phyloP scores from a whole-genome alignment of 2,329 filamentous ascomycete species.

The Fonsecaea pedrosoi region DNA sequence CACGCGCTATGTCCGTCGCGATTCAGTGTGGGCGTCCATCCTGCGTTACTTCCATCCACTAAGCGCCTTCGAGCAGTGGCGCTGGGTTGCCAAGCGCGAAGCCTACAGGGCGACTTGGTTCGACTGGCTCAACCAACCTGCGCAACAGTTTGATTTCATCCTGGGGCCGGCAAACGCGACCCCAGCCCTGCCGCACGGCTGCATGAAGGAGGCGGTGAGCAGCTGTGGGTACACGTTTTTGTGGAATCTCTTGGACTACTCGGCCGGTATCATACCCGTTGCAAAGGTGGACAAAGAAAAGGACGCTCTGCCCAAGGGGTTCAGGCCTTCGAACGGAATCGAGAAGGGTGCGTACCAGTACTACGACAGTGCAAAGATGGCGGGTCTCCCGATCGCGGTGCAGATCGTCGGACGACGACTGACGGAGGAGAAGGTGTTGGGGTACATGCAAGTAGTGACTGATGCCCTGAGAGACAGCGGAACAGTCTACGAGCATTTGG shows the following conservation, averaged over 20 bases:
- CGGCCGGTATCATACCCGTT: conserved; percentile 80
- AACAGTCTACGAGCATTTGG: conserved; percentile 58
- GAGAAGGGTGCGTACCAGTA: conserved; percentile 83
- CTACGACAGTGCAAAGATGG: conserved; percentile 83
- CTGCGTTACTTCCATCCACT: conserved; percentile 76
- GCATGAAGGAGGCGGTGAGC: conserved; percentile 83
- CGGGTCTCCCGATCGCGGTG: conserved; percentile 83
- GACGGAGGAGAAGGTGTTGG: conserved; percentile 86
- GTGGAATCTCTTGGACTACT: conserved; percentile 92
- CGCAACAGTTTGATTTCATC: conserved; percentile 77
- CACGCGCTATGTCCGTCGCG: conserved; percentile 80
- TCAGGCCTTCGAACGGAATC: conserved; percentile 72
- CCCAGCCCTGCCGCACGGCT: conserved; percentile 83
- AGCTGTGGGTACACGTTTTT: conserved; percentile 93
- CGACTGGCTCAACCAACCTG: conserved; percentile 78
- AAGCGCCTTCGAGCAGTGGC: conserved; percentile 79
- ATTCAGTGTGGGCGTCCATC: conserved; percentile 78
- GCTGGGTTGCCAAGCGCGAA: conserved; percentile 78
- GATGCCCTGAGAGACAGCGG: conserved; percentile 68
- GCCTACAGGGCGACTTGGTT: conserved; percentile 79
- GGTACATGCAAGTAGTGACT: conserved; percentile 80
- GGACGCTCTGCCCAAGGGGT: conserved; percentile 62
- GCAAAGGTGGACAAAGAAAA: conserved; percentile 80
- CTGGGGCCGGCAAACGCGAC: conserved; percentile 88
- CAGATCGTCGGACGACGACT: conserved; percentile 80